Evolutionary conservation across 441 rosid genomes (phyloP).

Genomic region (Mallotus repandus): DNA sequence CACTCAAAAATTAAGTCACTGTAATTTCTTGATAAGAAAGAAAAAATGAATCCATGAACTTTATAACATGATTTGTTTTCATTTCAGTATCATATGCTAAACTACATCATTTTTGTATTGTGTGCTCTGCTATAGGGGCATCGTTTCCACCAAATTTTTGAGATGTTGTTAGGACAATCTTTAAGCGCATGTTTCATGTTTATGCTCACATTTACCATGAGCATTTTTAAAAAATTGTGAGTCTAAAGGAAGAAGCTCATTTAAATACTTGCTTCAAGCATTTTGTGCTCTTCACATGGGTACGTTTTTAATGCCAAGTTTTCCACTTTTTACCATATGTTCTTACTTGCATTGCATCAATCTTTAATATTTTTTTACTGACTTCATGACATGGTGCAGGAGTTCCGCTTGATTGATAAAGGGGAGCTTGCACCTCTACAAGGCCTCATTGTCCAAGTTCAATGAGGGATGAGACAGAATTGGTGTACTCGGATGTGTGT

Average conservation of each 20-base stretch:
- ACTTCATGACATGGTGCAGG: conserved; percentile 44
- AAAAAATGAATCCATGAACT: neutral
- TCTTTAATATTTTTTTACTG: neutral
- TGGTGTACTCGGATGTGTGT: no score
- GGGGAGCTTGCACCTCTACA: conserved; percentile 93
- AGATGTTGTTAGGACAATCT: conserved; percentile 90
- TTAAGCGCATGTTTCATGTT: conserved; percentile 88
- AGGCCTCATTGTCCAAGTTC: conserved; percentile 85
- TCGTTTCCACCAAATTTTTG: conserved; percentile 89
- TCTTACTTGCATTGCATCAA: neutral
- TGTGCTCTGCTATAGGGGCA: conserved; percentile 46
- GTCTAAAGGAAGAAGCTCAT: conserved; percentile 98
- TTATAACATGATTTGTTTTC: neutral
- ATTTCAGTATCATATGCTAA: neutral
- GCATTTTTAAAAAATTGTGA: conserved; percentile 95
- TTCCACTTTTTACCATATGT: neutral
- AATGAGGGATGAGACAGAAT: no score
- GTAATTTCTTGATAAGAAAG: neutral
- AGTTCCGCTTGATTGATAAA: conserved; percentile 85
- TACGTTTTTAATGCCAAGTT: no score
- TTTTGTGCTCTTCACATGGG: conserved; percentile 88
- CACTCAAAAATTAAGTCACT: conserved; percentile 85
- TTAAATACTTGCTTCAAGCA: conserved; percentile 98
- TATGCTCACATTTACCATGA: conserved; percentile 97
- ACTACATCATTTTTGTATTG: neutral